Evolutionary conservation across 352 stramenopile species (phyloP).

Genomic region (Phytophthora rubi): DNA sequence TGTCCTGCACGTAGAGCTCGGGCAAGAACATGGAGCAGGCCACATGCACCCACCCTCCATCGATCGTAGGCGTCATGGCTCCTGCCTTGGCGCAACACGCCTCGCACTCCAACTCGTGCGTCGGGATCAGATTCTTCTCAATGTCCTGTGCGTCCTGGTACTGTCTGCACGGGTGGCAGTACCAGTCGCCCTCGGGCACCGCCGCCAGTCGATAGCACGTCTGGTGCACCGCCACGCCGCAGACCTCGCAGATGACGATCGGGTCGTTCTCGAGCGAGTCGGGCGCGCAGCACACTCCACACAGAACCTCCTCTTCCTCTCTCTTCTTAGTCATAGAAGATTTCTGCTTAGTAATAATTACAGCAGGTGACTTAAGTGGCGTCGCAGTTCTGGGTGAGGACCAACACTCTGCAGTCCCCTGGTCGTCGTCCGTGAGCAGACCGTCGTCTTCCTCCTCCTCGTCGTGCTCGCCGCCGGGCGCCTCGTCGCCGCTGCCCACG

Average conservation of each 20-base stretch:
- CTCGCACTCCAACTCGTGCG: slow-evolving; percentile 60
- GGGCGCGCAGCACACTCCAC: slow-evolving; percentile 65
- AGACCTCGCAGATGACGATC: slow-evolving; percentile 85
- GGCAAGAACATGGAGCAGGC: slow-evolving; percentile 84
- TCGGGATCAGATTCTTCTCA: slow-evolving; percentile 52
- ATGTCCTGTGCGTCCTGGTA: slow-evolving; percentile 55
- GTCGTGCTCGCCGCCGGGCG: slow-evolving; percentile 8
- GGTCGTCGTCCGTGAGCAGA: slow-evolving; percentile 24
- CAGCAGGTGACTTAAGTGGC: not conserved
- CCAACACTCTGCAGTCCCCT: slow-evolving; percentile 21
- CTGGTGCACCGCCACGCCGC: slow-evolving; percentile 75
- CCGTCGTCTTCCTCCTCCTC: slow-evolving; percentile 16
- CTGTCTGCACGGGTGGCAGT: slow-evolving; percentile 69
- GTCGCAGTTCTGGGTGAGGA: not conserved
- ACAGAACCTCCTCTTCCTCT: slow-evolving; percentile 53
- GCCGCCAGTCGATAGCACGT: slow-evolving; percentile 78
- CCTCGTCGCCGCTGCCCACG: slow-evolving; percentile 42
- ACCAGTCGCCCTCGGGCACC: slow-evolving; percentile 79
- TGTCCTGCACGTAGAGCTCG: slow-evolving; percentile 61
- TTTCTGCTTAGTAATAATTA: not conserved
- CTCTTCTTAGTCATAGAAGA: slow-evolving; percentile 1
- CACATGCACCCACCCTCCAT: slow-evolving; percentile 74
- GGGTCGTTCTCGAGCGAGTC: slow-evolving; percentile 77
- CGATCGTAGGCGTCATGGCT: slow-evolving; percentile 55
- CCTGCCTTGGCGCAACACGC: slow-evolving; percentile 62